These are phyloP conservation scores for Aspergillus caelatus DNA, from an alignment of 2,329 filamentous ascomycete genomes.

Conservation along the genomic window DNA sequence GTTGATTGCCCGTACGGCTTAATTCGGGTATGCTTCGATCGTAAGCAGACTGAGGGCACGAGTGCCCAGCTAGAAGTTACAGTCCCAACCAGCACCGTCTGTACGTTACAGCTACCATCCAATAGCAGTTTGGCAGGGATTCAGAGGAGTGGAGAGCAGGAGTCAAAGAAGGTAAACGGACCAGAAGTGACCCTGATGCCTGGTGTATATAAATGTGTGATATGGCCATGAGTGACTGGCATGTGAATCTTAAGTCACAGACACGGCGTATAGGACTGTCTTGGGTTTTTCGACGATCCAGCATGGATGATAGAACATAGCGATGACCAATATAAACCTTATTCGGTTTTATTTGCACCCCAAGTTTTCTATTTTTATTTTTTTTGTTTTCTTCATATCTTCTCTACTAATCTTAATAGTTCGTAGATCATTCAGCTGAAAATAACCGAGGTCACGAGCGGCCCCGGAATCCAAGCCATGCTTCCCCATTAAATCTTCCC, in stretches of 20 bases:
- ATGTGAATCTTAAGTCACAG: not conserved
- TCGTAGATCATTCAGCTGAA: not conserved
- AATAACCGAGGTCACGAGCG: slow-evolving; percentile 27
- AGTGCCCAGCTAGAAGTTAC: not conserved
- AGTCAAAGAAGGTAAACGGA: not conserved
- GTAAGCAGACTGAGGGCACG: not conserved
- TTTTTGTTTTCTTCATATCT: not conserved
- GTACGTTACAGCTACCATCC: not conserved
- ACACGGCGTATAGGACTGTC: not conserved
- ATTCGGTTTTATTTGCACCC: not conserved
- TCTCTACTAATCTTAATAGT: not conserved
- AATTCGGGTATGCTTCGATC: slow-evolving; percentile 12
- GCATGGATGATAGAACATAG: not conserved
- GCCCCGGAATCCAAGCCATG: not conserved
- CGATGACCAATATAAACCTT: not conserved
- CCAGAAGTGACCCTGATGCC: not conserved
- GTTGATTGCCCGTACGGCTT: slow-evolving; percentile 27
- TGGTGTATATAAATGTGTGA: slow-evolving; percentile 3
- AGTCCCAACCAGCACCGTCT: slow-evolving; percentile 2
- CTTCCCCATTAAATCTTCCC: not conserved
- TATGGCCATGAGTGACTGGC: not conserved
- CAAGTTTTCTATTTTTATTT: not conserved
- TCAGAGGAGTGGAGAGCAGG: not conserved
- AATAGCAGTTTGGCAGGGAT: not conserved
- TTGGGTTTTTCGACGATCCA: not conserved